Conservation (phyloP, 2,329 filamentous ascomycete genomes). For the Fusarium mangiferae region DNA sequence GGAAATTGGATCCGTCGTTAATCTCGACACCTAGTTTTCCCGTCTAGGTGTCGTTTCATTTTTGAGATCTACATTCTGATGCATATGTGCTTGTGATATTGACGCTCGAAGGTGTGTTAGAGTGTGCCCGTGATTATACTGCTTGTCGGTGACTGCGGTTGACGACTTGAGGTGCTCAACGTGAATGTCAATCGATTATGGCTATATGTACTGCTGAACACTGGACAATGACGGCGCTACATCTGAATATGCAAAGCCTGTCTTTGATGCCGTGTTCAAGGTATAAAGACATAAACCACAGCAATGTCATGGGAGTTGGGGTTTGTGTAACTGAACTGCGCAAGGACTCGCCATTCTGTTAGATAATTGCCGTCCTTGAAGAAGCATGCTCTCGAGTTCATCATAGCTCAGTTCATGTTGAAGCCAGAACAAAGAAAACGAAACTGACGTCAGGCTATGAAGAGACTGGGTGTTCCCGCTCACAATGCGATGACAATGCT, state of each 20-base stretch:
- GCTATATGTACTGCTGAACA: rapidly evolving
- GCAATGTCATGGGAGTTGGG: background rate
- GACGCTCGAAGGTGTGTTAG: background rate
- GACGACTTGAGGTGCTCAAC: background rate
- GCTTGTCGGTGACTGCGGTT: background rate
- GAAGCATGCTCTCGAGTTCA: background rate
- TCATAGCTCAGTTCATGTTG: too few relatives aligned
- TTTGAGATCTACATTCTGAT: constrained; percentile 65
- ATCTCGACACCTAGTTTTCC: constrained; percentile 62
- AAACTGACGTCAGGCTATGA: too few relatives aligned
- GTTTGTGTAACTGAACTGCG: background rate
- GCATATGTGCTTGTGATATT: background rate
- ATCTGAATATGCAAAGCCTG: too few relatives aligned
- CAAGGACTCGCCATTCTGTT: background rate
- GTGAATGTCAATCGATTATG: background rate
- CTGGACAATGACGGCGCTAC: too few relatives aligned
- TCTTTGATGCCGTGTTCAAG: background rate
- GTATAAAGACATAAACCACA: background rate
- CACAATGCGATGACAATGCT: background rate
- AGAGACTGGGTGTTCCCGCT: background rate
- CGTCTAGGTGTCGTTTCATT: constrained; percentile 67
- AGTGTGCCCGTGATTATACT: too few relatives aligned
- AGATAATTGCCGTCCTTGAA: background rate
- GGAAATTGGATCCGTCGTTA: constrained; percentile 64
- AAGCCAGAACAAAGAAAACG: background rate